Conservation (phyloP, 2,329 filamentous ascomycete genomes). For the Cryphonectria carpinicola region DNA sequence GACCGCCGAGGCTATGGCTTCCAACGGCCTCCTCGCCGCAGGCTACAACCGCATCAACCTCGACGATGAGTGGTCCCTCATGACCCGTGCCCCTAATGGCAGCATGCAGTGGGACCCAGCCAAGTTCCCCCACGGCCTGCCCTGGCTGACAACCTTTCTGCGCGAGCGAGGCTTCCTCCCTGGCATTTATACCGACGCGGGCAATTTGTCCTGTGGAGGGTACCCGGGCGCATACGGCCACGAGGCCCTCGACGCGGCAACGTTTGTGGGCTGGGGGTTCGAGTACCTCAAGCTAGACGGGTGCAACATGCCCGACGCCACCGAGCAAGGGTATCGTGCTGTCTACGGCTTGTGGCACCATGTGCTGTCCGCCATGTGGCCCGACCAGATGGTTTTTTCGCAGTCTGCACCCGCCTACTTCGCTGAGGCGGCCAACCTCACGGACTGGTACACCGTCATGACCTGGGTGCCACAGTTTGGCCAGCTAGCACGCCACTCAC, state of each 20-base stretch:
- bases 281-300: conserved; percentile 47
- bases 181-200: conserved; percentile 52
- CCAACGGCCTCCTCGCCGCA: conserved; percentile 43
- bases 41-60: conserved; percentile 45
- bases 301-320: conserved; percentile 41
- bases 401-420: conserved; percentile 53
- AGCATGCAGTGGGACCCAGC: conserved; percentile 46
- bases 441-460: conserved; percentile 51
- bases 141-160: conserved; percentile 45
- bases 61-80: conserved; percentile 50
- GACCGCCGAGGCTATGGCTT: conserved; percentile 50
- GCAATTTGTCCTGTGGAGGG: conserved; percentile 47
- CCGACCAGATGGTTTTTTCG: conserved; percentile 47
- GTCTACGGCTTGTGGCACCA: conserved; percentile 49
- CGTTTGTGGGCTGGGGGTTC: conserved; percentile 43
- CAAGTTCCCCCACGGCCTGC: conserved; percentile 48
- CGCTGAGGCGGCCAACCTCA: conserved; percentile 39
- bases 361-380: conserved; percentile 40
- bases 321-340: conserved; percentile 33
- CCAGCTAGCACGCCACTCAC: conserved; percentile 49
- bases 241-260: conserved; percentile 47
- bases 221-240: conserved; percentile 46
- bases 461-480: conserved; percentile 45
- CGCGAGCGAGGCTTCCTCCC: conserved; percentile 45
- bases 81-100: conserved; percentile 40